Evolutionary conservation across 2,329 filamentous ascomycete genomes (phyloP).

Genomic region (Microsporum ferrugineum): DNA sequence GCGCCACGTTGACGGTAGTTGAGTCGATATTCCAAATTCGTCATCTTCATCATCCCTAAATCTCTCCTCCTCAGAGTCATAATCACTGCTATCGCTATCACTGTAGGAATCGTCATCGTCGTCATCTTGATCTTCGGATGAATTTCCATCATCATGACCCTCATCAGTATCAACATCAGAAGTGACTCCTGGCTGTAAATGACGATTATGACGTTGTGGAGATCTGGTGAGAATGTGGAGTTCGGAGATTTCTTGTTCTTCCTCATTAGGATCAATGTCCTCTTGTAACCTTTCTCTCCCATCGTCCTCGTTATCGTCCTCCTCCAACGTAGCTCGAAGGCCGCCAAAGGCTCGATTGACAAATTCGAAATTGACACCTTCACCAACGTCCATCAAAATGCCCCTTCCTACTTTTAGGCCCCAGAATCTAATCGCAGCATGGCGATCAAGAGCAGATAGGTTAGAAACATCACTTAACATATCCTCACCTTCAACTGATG

Average conservation of each 20-base stretch:
- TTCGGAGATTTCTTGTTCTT: slow-evolving; percentile 34
- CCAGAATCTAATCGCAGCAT: slow-evolving; percentile 42
- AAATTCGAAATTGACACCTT: slow-evolving; percentile 45
- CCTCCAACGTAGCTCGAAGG: slow-evolving; percentile 35
- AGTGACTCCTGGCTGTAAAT: background rate
- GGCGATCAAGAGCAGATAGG: slow-evolving; percentile 25
- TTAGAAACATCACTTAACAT: slow-evolving; percentile 14
- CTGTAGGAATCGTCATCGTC: slow-evolving; percentile 22
- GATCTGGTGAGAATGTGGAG: slow-evolving; percentile 20
- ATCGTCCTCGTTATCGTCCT: slow-evolving; percentile 26
- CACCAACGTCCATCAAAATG: slow-evolving; percentile 46
- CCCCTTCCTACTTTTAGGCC: slow-evolving; percentile 48
- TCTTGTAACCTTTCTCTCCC: slow-evolving; percentile 38
- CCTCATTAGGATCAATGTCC: slow-evolving; percentile 36
- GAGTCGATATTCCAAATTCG: slow-evolving; percentile 30
- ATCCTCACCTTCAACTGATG: slow-evolving; percentile 5
- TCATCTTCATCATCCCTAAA: slow-evolving; percentile 21
- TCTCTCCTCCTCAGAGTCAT: slow-evolving; percentile 24
- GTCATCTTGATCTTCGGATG: slow-evolving; percentile 20
- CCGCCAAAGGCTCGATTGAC: slow-evolving; percentile 54
- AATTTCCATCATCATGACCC: slow-evolving; percentile 5
- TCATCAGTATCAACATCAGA: background rate
- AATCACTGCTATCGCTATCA: slow-evolving; percentile 16
- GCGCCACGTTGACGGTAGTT: slow-evolving; percentile 36
- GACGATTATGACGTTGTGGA: background rate